A percentile compares a stretch with the other conserved stretches of the same genome.
Evolutionary conservation across 2,329 filamentous ascomycete species (phyloP).

Genomic region (Curvularia sp.): DNA sequence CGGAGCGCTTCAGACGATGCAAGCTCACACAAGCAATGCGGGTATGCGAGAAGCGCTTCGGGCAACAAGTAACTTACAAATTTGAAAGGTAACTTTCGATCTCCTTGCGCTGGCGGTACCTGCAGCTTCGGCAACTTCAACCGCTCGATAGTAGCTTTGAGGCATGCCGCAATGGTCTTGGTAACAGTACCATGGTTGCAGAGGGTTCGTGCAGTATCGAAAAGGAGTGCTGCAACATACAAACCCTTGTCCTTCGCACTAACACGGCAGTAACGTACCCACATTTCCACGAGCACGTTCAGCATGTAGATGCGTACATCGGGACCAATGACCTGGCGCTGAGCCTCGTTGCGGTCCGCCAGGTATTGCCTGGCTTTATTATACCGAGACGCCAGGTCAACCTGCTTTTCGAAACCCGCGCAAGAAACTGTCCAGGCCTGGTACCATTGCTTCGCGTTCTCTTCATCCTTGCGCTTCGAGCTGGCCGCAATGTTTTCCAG

Average conservation of each 20-base stretch:
- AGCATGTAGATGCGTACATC: slow-evolving; percentile 60
- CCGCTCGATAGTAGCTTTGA: slow-evolving; percentile 50
- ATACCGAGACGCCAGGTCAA: slow-evolving; percentile 56
- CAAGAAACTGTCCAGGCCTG: slow-evolving; percentile 57
- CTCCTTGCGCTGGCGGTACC: slow-evolving; percentile 38
- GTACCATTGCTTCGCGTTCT: slow-evolving; percentile 51
- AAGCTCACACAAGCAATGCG: neutral
- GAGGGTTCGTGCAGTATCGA: slow-evolving; percentile 40
- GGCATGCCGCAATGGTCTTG: slow-evolving; percentile 39
- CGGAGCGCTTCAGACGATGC: neutral
- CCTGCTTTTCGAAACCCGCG: slow-evolving; percentile 58
- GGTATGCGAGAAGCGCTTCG: neutral
- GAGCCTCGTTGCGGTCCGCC: slow-evolving; percentile 50
- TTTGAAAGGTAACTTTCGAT: slow-evolving; percentile 56
- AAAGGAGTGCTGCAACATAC: slow-evolving; percentile 45
- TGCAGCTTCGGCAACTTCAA: slow-evolving; percentile 51
- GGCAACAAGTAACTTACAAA: slow-evolving; percentile 24
- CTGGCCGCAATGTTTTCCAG: slow-evolving; percentile 53
- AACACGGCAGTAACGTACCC: slow-evolving; percentile 51
- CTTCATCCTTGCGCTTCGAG: slow-evolving; percentile 54
- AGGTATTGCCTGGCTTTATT: slow-evolving; percentile 60
- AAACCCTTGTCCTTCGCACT: slow-evolving; percentile 38
- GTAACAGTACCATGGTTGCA: slow-evolving; percentile 39
- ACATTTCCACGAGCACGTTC: slow-evolving; percentile 58
- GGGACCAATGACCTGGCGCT: slow-evolving; percentile 52